Conservation (phyloP, 106 monocot genomes). For the Phalaenopsis equestris region DNA sequence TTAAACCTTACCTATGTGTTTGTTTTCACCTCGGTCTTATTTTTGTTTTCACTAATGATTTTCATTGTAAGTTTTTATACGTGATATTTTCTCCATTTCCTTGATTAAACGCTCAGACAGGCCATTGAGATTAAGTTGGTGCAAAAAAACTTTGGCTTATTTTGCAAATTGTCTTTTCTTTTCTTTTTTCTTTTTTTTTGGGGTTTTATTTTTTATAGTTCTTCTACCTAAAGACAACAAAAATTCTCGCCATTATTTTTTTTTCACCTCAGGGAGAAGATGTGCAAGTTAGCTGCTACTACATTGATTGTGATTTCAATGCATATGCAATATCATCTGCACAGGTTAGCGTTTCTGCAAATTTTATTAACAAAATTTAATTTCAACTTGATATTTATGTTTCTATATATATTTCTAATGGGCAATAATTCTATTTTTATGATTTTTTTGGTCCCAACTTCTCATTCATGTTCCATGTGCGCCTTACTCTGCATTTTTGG, state of each 20-base stretch:
- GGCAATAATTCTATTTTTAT: background rate
- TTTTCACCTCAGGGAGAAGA: constrained; percentile 54
- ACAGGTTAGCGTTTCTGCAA: constrained; percentile 36
- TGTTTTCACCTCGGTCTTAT: background rate
- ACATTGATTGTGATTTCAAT: constrained; percentile 66
- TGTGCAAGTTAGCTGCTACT: constrained; percentile 77
- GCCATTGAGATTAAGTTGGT: too few relatives aligned
- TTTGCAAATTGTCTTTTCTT: too few relatives aligned
- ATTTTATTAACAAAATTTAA: background rate
- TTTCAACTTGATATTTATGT: background rate
- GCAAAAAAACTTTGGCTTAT: too few relatives aligned
- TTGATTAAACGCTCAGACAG: too few relatives aligned
- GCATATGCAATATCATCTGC: constrained; percentile 79
- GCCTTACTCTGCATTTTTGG: background rate
- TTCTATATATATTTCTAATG: background rate
- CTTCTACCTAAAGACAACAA: background rate
- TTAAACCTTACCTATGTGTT: background rate
- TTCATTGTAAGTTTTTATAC: background rate
- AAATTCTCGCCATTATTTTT: background rate
- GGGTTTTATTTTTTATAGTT: background rate
- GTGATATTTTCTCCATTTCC: too few relatives aligned
- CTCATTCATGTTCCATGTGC: background rate
- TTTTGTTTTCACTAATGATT: background rate
- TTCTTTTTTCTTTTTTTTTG: too few relatives aligned
- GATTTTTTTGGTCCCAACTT: background rate